Evolutionary conservation across 352 stramenopile species (phyloP).

Genomic region (Globisporangium heterothallicum): DNA sequence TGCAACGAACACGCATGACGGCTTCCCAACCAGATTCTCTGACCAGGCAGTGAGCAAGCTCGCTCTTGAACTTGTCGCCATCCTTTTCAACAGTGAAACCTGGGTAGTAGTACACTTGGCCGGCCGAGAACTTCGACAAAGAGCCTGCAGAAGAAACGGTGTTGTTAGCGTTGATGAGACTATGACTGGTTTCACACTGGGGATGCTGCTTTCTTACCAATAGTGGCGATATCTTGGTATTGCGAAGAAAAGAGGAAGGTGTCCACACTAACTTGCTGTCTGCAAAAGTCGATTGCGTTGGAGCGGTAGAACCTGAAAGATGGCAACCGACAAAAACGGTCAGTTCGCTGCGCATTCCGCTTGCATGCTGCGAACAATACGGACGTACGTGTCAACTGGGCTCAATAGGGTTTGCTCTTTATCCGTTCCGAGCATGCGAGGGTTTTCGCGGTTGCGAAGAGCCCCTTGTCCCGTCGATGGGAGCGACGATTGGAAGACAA

Average conservation of each 20-base stretch:
- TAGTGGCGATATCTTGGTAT: constrained; percentile 96
- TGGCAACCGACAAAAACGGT: too few relatives aligned
- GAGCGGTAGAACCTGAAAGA: constrained; percentile 90
- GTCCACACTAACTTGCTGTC: constrained; percentile 99
- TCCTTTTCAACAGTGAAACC: constrained; percentile 90
- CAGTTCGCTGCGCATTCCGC: too few relatives aligned
- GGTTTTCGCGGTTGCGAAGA: constrained; percentile 82
- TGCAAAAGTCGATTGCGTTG: constrained; percentile 95
- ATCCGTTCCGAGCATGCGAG: constrained; percentile 73
- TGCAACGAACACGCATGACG: constrained; percentile 97
- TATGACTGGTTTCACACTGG: background rate
- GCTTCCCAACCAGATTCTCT: constrained; percentile 93
- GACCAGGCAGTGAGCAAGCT: constrained; percentile 90
- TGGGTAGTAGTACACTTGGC: constrained; percentile 97
- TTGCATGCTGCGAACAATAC: too few relatives aligned
- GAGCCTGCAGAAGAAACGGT: constrained; percentile 35
- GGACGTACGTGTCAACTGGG: constrained; percentile 68
- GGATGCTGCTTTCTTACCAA: constrained; percentile 47
- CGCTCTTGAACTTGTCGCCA: constrained; percentile 90
- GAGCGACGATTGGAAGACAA: constrained; percentile 85
- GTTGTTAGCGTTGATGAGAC: too few relatives aligned
- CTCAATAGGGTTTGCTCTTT: constrained; percentile 91
- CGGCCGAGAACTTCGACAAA: constrained; percentile 94
- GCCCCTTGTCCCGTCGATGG: constrained; percentile 71
- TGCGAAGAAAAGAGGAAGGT: constrained; percentile 95